Base-by-base conservation (phyloP, 164 flowering plant species). In the Annona cherimola region DNA sequence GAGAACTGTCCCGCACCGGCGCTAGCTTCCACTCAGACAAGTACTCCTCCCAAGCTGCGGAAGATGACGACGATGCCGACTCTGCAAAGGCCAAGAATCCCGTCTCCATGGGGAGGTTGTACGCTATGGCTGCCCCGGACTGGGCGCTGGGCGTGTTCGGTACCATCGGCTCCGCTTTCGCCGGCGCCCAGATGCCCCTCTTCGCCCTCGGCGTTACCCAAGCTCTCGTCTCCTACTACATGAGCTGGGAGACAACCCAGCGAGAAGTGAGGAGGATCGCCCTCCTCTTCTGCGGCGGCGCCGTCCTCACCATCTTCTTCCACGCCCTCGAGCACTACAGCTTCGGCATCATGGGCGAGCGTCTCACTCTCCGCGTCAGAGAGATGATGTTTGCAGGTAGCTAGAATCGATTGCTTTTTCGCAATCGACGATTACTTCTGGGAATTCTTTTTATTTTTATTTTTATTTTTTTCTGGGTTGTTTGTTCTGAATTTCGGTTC, bases 171-270 rank as follows among this genome's bases (percentile, higher is more conserved):
- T 94, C 94, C 1, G 71, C 90, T 11, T 73, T 86, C 59, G 84
- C 89, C 4, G 99, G 99, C 71, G 85, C 99, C n/a, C 92, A 86
- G 72, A 91, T 95, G 96, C 99, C 99, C 3, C 87, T 95, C 40
- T 93, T 93, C 71, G 98, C 99, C 26, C 96, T 95, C 35, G 99
- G 99, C 1, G 89, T 95, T 57, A 84, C 93, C 50, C 89, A 95
- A 61, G 97, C 98, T 67, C 92, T 95, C 40, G 97, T 95, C 19
- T 75, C 97, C 41, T 93, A 77, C 69, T 95, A 95, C 86, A 86
- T 87, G 90, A 97, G 85, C 44, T 95, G 99, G 99, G 98, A 90
- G 9, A 88, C 94, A 19, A 91, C 97, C 40, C 73, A 72, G 0
- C 83, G 57, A 9, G 92, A 92, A 77, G 76, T 95, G 39, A 90